Evolutionary conservation across 202 grass and related monocot genomes (phyloP), one percentile per base, ranked within the genome.

Genomic region (Zizania palustris): DNA sequence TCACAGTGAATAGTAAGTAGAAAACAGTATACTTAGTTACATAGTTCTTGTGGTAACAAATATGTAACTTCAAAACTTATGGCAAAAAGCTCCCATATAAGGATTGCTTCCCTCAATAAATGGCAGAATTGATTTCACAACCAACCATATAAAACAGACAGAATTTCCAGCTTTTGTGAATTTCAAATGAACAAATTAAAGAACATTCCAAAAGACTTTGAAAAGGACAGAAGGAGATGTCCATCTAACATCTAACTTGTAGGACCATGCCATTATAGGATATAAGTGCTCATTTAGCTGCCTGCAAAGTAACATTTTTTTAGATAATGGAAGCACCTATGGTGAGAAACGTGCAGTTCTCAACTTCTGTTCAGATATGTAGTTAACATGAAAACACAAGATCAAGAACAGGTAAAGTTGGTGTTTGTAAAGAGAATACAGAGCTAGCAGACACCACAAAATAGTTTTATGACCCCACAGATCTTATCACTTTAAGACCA

Each of bases 141-240:
- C 76, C 16, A 80, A 62, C 36, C 44, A 72, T 65, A 64, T 8
- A 34, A n/a, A 48, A 69, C 8, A 42, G 33, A 51, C 22, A 12
- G 14, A 19, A 5, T 19, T 65, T 67, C 53, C 6, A 75, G 38
- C 0, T 40, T 69, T 55, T 41, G 0, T 35, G 34, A 67, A 50
- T 56, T 79, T 60, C 42, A 74, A 74, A 42, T 1, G 0, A 55
- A 28, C 28, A 75, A 14, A 6, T 28, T 28, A 28, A 28, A 28
- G 10, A n/a, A 54, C 38, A 55, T 54, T 67, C 20, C 7, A 58
- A 76, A 71, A 49, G 15, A 60, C 36, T 34, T 62, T 40, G 55
- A 73, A 74, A 79, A 73, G 15, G 38, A 73, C 35, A 54, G 44
- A 83, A 67, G 73, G 60, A 50, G 53, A 78, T 82, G 73, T 16